Conservation (phyloP, 2,329 filamentous ascomycete species). For the Penicillium sp. region DNA sequence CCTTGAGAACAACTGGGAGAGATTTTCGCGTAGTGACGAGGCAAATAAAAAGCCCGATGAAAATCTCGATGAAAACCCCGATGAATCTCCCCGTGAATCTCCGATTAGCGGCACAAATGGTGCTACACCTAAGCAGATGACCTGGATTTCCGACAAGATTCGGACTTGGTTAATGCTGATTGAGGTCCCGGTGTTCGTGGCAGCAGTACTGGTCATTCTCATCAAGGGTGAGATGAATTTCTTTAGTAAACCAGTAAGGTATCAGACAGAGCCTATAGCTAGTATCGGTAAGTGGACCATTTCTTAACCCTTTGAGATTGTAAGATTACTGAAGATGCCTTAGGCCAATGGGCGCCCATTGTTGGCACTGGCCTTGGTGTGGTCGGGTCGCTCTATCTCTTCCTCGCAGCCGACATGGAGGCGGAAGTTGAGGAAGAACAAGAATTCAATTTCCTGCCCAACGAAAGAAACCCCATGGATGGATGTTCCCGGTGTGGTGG, state of each 20-base stretch:
- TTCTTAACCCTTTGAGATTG: neutral
- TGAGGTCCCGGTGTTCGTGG: slow-evolving; percentile 57
- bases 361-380: slow-evolving; percentile 56
- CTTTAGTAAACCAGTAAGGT: slow-evolving; percentile 53
- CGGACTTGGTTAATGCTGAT: slow-evolving; percentile 40
- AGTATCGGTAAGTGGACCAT: slow-evolving; percentile 51
- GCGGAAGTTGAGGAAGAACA: slow-evolving; percentile 20
- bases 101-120: slow-evolving; percentile 53
- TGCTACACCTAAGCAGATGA: slow-evolving; percentile 51
- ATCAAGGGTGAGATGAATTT: slow-evolving; percentile 62
- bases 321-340: neutral
- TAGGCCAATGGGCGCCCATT: slow-evolving; percentile 35
- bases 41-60: slow-evolving; percentile 28
- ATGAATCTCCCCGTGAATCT: slow-evolving; percentile 32
- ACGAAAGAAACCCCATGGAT: neutral
- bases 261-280: slow-evolving; percentile 59
- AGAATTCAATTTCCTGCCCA: neutral
- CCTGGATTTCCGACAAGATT: slow-evolving; percentile 35
- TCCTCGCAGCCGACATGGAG: slow-evolving; percentile 41
- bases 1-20: slow-evolving; percentile 58
- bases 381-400: slow-evolving; percentile 56
- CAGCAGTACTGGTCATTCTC: slow-evolving; percentile 47
- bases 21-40: slow-evolving; percentile 34
- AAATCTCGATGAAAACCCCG: too few species aligned
- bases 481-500: neutral